Percentiles rank a stretch among this genome's conserved stretches.
phyloP scores from a whole-genome alignment of 2,329 filamentous ascomycete species.

The Sporothrix pallida region DNA sequence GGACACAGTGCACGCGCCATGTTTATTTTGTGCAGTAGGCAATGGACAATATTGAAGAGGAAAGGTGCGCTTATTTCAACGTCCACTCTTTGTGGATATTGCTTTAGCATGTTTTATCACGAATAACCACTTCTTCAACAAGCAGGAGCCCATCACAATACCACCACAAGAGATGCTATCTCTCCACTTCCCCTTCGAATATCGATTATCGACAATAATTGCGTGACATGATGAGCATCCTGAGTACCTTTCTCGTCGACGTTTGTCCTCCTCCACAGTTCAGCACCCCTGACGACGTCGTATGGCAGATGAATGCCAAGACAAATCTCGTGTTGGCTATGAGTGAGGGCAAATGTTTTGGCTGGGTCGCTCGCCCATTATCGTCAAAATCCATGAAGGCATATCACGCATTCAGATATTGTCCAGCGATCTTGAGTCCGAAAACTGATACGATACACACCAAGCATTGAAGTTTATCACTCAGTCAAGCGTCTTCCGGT shows the following conservation, averaged over 20 bases:
- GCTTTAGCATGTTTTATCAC: neutral
- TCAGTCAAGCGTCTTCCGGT: neutral
- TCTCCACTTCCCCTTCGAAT: neutral
- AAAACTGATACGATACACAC: neutral
- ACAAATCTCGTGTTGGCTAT: constrained; percentile 27
- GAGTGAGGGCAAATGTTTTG: neutral
- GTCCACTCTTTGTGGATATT: neutral
- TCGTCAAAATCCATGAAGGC: neutral
- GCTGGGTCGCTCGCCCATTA: neutral
- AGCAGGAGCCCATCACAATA: neutral
- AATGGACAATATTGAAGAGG: neutral
- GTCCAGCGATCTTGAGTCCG: neutral
- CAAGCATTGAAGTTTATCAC: no score
- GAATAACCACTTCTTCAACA: constrained; percentile 1
- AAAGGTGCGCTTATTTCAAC: constrained; percentile 15
- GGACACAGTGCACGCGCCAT: constrained; percentile 12
- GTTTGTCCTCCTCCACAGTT: neutral
- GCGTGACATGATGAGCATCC: neutral
- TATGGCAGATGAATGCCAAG: constrained; percentile 29
- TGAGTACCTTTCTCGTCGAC: neutral
- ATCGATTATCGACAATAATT: neutral
- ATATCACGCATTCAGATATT: neutral
- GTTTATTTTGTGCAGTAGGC: constrained; percentile 16
- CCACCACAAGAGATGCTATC: neutral
- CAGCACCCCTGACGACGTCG: neutral